Percentiles rank a stretch among this genome's conserved stretches.
These are phyloP conservation scores for Puccinia coronata DNA, from an alignment of 1,284 basidiomycete genomes.

Conservation along the genomic window DNA sequence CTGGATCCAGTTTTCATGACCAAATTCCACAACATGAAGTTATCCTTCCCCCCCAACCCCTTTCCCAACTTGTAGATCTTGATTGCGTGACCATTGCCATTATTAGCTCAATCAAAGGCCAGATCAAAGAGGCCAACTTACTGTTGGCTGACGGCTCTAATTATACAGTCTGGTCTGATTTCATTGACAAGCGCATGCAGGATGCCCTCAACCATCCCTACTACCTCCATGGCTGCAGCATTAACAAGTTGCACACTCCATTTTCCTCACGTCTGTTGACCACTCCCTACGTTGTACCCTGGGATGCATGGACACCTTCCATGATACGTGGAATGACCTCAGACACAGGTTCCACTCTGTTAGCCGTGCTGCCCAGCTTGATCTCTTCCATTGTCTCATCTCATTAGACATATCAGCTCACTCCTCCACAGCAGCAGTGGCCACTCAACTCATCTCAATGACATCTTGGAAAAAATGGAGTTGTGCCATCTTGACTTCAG, in stretches of 20 bases:
- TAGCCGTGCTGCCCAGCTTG: not conserved
- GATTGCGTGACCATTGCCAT: not conserved
- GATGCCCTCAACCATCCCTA: not conserved
- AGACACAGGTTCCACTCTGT: not conserved
- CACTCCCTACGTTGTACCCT: not conserved
- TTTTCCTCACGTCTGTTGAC: not conserved
- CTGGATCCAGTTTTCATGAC: too few relatives aligned
- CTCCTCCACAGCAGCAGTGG: not conserved
- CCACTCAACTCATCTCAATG: not conserved
- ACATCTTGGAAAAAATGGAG: not conserved
- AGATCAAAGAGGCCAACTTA: not conserved
- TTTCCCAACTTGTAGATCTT: too few relatives aligned
- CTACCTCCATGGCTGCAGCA: not conserved
- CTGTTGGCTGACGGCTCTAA: not conserved
- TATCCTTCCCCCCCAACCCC: not conserved
- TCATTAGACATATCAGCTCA: not conserved
- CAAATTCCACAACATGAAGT: not conserved
- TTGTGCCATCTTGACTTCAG: not conserved
- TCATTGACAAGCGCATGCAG: not conserved
- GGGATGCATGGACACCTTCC: not conserved
- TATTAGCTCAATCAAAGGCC: not conserved
- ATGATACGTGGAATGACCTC: not conserved
- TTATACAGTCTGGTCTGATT: not conserved
- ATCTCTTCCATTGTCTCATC: not conserved
- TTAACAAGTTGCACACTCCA: not conserved